These are phyloP conservation scores for Tricholoma flavovirens DNA, from an alignment of 768 basidiomycete species.

Conservation along the genomic window DNA sequence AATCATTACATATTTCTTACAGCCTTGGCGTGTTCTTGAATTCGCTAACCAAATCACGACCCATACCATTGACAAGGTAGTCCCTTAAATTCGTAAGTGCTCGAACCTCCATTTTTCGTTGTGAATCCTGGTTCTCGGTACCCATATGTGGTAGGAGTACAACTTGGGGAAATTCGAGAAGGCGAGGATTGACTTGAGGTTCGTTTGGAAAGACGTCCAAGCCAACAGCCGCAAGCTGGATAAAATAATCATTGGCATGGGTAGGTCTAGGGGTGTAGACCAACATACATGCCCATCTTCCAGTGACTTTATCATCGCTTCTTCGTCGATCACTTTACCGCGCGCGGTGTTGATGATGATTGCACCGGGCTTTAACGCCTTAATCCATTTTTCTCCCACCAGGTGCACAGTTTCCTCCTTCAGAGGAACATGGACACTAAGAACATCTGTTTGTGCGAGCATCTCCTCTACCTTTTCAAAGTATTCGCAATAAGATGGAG, in stretches of 20 bases:
- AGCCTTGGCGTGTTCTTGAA: slow-evolving; percentile 19
- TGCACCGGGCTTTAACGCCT: slow-evolving; percentile 68
- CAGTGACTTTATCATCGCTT: slow-evolving; percentile 77
- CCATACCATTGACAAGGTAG: slow-evolving; percentile 57
- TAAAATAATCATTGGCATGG: slow-evolving; percentile 5
- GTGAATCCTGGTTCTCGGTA: slow-evolving; percentile 77
- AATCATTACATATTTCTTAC: slow-evolving; percentile 4
- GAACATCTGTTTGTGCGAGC: slow-evolving; percentile 67
- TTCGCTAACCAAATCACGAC: slow-evolving; percentile 67
- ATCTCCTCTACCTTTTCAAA: slow-evolving; percentile 57
- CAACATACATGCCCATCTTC: slow-evolving; percentile 79
- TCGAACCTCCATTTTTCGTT: slow-evolving; percentile 80
- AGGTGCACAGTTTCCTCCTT: slow-evolving; percentile 66
- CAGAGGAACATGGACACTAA: slow-evolving; percentile 84
- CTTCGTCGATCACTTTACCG: slow-evolving; percentile 88
- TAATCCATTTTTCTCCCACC: slow-evolving; percentile 71
- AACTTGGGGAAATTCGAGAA: slow-evolving; percentile 78
- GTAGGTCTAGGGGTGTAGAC: neutral
- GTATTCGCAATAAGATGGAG: slow-evolving; percentile 75
- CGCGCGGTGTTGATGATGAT: slow-evolving; percentile 85
- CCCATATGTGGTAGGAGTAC: slow-evolving; percentile 91
- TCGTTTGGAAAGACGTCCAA: slow-evolving; percentile 87
- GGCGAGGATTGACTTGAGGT: slow-evolving; percentile 69
- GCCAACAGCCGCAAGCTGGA: slow-evolving; percentile 71
- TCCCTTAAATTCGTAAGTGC: slow-evolving; percentile 74